Evolutionary conservation across 768 basidiomycete genomes (phyloP), one percentile per base, ranked within the genome.

Genomic region (Mycena leptocephala): DNA sequence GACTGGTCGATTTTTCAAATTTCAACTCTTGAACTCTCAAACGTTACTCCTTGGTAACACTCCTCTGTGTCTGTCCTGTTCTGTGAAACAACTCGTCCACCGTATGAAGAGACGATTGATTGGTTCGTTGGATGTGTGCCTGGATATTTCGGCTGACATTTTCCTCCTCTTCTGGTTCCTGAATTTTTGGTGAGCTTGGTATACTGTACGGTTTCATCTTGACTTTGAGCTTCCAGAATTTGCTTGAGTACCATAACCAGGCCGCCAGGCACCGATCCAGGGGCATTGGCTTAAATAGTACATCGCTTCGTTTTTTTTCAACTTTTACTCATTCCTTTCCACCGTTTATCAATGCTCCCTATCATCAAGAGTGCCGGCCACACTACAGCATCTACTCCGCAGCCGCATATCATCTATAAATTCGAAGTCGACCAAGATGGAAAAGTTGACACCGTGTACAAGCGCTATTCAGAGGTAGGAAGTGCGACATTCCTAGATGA

Each of bases 351-450:
- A 11, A 83, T 83, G 83, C 64, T 79, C 58, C 76, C 83, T 13
- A 55, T 79, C 33, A 78, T 86, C 65, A 81, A 86, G 18, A 87
- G 88, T 79, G 82, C 80, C 53, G 79, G 82, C 11, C 90, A 90
- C 78, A 89, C 90, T 7, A 90, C 88, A 8, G 83, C 88, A 9
- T 90, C 89, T 2, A 76, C 74, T 14, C 90, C 90, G n/a, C 83
- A 86, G 24, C 88, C 90, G 11, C 90, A 90, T 75, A 86, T 90
- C 77, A 81, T 89, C 18, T 90, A 90, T 76, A 80, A 80, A 24
- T 79, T 90, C 18, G 80, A 88, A 55, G 83, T 87, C 28, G 83
- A 80, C 14, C 75, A 80, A 22, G 78, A 82, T 46, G 87, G 86
- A 16, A 82, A 80, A 13, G 80, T 81, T 53, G 82, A 76, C 11